Percentiles rank a stretch among this genome's conserved stretches.
phyloP scores from a whole-genome alignment of 208 protist genomes.

The Crithidia thermophila region DNA sequence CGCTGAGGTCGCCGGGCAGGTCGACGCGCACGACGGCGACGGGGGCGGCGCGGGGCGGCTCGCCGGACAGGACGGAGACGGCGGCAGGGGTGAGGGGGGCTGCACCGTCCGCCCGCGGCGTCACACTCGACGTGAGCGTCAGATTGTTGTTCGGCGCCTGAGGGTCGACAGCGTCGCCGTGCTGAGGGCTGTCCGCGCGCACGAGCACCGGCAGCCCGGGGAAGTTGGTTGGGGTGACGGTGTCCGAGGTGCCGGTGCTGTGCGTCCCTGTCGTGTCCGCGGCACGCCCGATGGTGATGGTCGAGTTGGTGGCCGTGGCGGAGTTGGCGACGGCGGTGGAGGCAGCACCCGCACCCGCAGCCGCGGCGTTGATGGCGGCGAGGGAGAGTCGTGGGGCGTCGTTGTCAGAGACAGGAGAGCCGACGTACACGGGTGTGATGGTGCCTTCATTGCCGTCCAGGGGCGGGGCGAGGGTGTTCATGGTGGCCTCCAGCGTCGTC shows the following conservation, averaged over 20 bases:
- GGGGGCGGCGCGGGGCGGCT: background rate
- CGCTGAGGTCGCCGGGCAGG: background rate
- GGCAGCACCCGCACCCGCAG: no score
- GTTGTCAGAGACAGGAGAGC: no score
- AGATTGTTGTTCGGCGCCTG: background rate
- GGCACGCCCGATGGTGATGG: background rate
- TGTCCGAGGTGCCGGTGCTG: background rate
- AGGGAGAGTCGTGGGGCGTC: no score
- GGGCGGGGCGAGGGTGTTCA: background rate
- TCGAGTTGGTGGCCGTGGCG: background rate
- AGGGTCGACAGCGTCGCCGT: background rate
- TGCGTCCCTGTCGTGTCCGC: background rate
- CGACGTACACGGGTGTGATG: no score
- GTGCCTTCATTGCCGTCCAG: background rate
- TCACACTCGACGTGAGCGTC: background rate
- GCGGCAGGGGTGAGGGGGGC: background rate
- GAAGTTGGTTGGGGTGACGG: background rate
- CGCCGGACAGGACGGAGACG: background rate
- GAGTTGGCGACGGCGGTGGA: no score
- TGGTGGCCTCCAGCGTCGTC: background rate
- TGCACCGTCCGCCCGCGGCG: background rate
- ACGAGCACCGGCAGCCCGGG: conserved; percentile 15
- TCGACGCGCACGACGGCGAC: background rate
- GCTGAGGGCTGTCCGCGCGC: conserved; percentile 1
- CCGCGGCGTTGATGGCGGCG: no score